Evolutionary conservation across 768 basidiomycete genomes (phyloP), one percentile per base, ranked within the genome.

Genomic region (Rossbeevera mucosa): DNA sequence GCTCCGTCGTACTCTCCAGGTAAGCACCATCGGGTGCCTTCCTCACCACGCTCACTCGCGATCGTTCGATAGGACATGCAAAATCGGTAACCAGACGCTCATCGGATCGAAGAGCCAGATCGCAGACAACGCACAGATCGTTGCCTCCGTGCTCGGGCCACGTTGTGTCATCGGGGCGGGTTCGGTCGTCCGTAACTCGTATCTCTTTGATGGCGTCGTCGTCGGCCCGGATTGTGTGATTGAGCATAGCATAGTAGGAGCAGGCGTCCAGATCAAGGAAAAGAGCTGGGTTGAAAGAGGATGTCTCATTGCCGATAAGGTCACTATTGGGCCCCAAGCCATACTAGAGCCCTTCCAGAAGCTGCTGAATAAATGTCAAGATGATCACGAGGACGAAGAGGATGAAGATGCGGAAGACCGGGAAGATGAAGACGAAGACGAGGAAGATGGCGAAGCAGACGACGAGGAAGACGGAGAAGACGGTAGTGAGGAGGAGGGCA

Each of bases 1-100:
- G 81, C 56, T 80, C 87, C 4, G 88, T 96, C 53, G 63, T 79
- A 25, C 80, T 98, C 20, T 87, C 93, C n/a, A 79, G 94, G 91
- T 92, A 64, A 49, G 79, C 8, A 40, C 48, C 21, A 16, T 18
- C 4, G 13, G 21, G 8, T 14, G 5, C 22, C 25, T 18, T 20
- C 20, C 36, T 22, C 2, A 1, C 9, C 5, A 13, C 51, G 36
- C 20, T 57, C 21, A 40, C 43, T 4, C 47, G 14, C 44, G 21
- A 38, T 45, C 22, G 20, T 18, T 6, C 36, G 21, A 24, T 36
- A 91, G 91, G 57, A 91, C 91, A 11, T 88, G 87, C 64, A 86
- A 83, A 63, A 78, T 94, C 43, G 88, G 90, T 21, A 79, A 82
- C 59, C 84, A 90, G 68, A 83, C 85, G 21, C 80, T 98, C 51